Conservation (phyloP, 2,329 filamentous ascomycete species). For the Monosporascus ibericus region DNA sequence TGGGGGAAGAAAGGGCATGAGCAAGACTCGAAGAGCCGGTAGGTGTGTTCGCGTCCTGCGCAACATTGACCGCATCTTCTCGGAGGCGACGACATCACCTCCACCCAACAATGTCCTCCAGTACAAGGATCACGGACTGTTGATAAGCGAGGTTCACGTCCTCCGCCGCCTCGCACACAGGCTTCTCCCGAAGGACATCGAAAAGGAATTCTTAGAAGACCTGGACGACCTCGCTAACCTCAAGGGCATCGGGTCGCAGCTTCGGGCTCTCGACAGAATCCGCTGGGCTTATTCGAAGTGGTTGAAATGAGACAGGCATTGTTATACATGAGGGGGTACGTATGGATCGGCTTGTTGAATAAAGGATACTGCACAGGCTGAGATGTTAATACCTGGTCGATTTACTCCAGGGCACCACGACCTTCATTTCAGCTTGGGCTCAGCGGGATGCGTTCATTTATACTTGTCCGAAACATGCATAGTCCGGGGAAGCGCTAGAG, state of each 20-base stretch:
- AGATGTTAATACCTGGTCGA: too few relatives aligned
- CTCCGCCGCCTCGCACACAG: constrained; percentile 62
- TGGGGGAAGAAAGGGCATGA: constrained; percentile 63
- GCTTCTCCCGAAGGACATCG: constrained; percentile 67
- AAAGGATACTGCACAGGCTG: too few relatives aligned
- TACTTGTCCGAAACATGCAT: too few relatives aligned
- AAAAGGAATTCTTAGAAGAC: constrained; percentile 84
- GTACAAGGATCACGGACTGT: constrained; percentile 86
- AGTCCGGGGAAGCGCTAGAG: too few relatives aligned
- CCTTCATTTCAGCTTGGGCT: too few relatives aligned
- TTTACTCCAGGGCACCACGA: too few relatives aligned
- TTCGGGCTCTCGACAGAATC: constrained; percentile 74
- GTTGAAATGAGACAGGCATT: constrained; percentile 34
- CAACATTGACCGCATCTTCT: constrained; percentile 79
- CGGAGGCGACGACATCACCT: constrained; percentile 59
- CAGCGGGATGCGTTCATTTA: too few relatives aligned
- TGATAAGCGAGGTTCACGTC: constrained; percentile 85
- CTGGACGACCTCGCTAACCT: constrained; percentile 80
- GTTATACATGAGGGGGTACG: not conserved
- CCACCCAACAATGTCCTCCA: constrained; percentile 69
- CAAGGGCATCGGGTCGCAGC: constrained; percentile 71
- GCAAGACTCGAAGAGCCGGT: constrained; percentile 58
- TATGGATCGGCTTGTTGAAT: not conserved
- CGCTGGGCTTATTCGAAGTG: constrained; percentile 86
- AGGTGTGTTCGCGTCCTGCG: constrained; percentile 72